Percentiles rank a stretch among this genome's conserved stretches.
Conservation (phyloP, 108 stramenopile genomes). For the Nitzschia inconspicua region DNA sequence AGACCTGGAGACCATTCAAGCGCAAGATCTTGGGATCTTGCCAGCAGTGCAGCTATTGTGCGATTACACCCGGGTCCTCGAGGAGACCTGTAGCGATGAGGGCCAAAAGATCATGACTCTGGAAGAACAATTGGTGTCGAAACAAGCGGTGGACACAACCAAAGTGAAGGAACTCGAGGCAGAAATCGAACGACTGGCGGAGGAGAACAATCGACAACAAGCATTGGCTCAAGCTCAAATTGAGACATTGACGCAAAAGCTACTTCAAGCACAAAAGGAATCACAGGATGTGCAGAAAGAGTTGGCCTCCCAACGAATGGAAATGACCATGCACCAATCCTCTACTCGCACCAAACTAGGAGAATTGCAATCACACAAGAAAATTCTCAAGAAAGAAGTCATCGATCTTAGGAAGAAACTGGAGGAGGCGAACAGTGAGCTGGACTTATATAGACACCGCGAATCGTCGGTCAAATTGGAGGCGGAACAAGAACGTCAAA, state of each 20-base stretch:
- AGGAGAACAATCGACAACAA: constrained; percentile 44
- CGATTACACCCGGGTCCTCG: constrained; percentile 42
- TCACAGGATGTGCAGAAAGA: constrained; percentile 68
- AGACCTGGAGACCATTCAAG: constrained; percentile 62
- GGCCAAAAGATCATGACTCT: constrained; percentile 45
- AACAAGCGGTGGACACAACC: constrained; percentile 57
- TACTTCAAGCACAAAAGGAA: constrained; percentile 51
- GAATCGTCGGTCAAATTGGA: constrained; percentile 45
- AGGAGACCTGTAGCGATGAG: constrained; percentile 43
- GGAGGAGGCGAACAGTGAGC: constrained; percentile 61
- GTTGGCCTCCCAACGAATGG: constrained; percentile 69
- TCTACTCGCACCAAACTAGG: constrained; percentile 63
- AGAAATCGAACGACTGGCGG: constrained; percentile 44
- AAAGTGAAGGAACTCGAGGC: constrained; percentile 49
- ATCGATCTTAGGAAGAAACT: constrained; percentile 75
- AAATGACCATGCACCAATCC: constrained; percentile 78
- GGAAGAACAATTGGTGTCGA: constrained; percentile 40
- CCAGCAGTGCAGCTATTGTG: constrained; percentile 48
- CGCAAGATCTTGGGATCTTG: constrained; percentile 42
- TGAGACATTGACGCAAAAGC: constrained; percentile 43
- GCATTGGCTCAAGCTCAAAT: constrained; percentile 35
- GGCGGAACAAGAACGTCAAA: constrained; percentile 62
- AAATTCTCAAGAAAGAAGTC: constrained; percentile 86
- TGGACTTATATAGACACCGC: constrained; percentile 49
- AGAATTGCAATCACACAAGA: constrained; percentile 76